Percentiles rank a stretch among this genome's conserved stretches.
Evolutionary conservation across 441 rosid genomes (phyloP).

Genomic region (Manihot esculenta): DNA sequence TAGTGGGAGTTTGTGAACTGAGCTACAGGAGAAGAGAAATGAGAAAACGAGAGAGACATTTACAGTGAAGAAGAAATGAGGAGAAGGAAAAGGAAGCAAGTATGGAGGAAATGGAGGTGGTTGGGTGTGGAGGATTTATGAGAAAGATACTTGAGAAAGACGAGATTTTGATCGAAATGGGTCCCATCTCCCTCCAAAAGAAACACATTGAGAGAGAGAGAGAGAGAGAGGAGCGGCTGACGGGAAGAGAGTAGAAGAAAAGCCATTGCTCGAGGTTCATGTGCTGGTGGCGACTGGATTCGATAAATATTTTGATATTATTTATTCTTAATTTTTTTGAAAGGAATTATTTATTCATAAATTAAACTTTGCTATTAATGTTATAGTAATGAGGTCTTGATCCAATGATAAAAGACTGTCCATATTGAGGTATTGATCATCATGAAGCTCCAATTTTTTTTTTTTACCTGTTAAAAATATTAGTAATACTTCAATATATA

Average conservation of each 20-base stretch:
- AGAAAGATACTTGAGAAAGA: constrained; percentile 49
- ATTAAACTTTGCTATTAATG: too few relatives aligned
- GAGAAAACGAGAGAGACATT: not conserved
- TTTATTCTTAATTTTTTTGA: too few relatives aligned
- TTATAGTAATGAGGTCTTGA: too few relatives aligned
- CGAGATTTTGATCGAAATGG: constrained; percentile 53
- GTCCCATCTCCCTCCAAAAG: constrained; percentile 46
- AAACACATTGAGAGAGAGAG: constrained; percentile 1
- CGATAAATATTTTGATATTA: too few relatives aligned
- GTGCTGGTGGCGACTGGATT: constrained; percentile 5
- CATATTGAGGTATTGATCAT: too few relatives aligned
- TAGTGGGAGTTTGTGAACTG: not conserved
- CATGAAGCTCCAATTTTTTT: too few relatives aligned
- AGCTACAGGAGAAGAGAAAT: not conserved
- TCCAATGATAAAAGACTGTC: too few relatives aligned
- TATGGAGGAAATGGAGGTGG: not conserved
- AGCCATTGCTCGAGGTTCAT: constrained; percentile 30
- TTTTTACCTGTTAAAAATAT: too few relatives aligned
- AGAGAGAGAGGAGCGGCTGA: not conserved
- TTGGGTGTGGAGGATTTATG: constrained; percentile 31
- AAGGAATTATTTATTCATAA: too few relatives aligned
- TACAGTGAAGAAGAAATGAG: constrained; percentile 6
- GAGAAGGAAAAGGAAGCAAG: constrained; percentile 10
- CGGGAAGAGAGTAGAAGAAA: constrained; percentile 35
- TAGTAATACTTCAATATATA: too few relatives aligned